Evolutionary conservation across 768 basidiomycete genomes (phyloP).

Genomic region (Macrolepiota albuminosa): DNA sequence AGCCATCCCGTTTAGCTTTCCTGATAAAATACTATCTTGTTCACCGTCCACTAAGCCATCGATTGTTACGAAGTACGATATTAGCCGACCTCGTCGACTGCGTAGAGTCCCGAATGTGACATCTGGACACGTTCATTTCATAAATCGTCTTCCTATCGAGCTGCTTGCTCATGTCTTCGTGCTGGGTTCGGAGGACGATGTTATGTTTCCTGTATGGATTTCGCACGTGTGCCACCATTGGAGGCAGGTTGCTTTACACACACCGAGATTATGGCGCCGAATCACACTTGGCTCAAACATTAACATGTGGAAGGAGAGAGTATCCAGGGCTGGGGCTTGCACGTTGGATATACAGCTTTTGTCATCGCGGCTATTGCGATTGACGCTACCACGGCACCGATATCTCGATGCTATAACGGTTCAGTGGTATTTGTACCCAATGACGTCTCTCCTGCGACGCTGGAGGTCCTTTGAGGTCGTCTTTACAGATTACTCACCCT

Average conservation of each 20-base stretch:
- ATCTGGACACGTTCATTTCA: constrained; percentile 35
- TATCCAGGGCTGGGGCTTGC: constrained; percentile 55
- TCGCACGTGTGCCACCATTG: constrained; percentile 69
- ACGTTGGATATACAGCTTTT: constrained; percentile 55
- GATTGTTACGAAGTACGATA: constrained; percentile 16
- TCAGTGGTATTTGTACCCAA: constrained; percentile 59
- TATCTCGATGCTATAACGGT: constrained; percentile 41
- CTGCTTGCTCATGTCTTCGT: constrained; percentile 61
- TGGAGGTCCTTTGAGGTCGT: constrained; percentile 61
- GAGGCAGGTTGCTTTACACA: constrained; percentile 56
- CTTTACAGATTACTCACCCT: constrained; percentile 53
- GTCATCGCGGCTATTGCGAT: constrained; percentile 24
- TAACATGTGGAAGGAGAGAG: constrained; percentile 59
- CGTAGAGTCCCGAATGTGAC: constrained; percentile 22
- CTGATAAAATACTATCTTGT: constrained; percentile 12
- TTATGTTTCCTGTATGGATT: constrained; percentile 52
- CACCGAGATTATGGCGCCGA: constrained; percentile 61
- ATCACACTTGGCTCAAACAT: constrained; percentile 45
- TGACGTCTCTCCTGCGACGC: constrained; percentile 44
- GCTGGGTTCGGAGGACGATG: constrained; percentile 51
- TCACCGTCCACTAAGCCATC: constrained; percentile 10
- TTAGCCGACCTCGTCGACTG: constrained; percentile 33
- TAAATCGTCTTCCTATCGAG: constrained; percentile 58
- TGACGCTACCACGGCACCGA: constrained; percentile 23
- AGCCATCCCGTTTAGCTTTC: constrained; percentile 7